Conservation (phyloP, 2,329 filamentous ascomycete species). For the Colletotrichum nymphaeae region DNA sequence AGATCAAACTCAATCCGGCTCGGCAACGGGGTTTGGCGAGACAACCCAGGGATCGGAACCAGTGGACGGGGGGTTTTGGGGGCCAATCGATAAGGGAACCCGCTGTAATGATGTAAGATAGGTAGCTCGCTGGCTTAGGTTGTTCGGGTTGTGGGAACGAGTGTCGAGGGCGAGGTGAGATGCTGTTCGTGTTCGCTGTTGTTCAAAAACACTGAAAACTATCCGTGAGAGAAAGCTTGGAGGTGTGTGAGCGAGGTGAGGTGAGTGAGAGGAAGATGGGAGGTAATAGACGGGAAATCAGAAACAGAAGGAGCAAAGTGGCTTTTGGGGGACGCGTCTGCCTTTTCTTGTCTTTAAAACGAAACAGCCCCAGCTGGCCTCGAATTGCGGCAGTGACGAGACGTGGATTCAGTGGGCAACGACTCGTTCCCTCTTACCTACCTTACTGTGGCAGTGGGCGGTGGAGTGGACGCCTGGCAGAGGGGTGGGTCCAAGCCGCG, state of each 20-base stretch:
- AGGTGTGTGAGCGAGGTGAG: not conserved
- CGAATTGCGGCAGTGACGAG: conserved; percentile 35
- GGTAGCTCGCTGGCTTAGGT: not conserved
- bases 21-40: conserved; percentile 35
- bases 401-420: conserved; percentile 32
- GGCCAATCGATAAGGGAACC: conserved; percentile 20
- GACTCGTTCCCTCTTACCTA: conserved; percentile 20
- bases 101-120: not conserved
- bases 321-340: conserved; percentile 29
- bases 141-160: conserved; percentile 7
- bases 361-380: conserved; percentile 33
- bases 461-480: conserved; percentile 17
- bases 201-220: not conserved
- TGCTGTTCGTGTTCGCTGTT: not conserved
- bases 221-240: not conserved
- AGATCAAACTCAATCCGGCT: conserved; percentile 34
- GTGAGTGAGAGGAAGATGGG: not conserved
- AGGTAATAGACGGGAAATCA: conserved; percentile 13
- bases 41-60: conserved; percentile 23
- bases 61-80: conserved; percentile 1
- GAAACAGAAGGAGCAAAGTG: conserved; percentile 8
- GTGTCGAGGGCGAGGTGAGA: not conserved
- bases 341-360: conserved; percentile 33
- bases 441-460: conserved; percentile 17
- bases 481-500: conserved; percentile 23